Percentiles rank a stretch among this genome's conserved stretches.
Evolutionary conservation across 257 asterid genomes (phyloP).

Genomic region (Petrea volubilis): DNA sequence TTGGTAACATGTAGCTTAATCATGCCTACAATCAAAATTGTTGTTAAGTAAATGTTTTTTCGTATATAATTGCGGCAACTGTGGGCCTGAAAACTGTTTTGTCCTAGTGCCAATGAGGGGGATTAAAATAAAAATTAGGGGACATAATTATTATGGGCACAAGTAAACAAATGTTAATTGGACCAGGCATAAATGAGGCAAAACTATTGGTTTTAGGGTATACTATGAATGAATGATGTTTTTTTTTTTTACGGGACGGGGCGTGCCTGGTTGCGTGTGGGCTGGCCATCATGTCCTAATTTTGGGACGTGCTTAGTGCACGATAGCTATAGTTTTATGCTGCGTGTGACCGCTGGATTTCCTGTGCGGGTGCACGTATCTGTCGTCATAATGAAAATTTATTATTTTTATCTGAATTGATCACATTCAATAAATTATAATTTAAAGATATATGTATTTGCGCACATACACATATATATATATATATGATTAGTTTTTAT

Average conservation of each 20-base stretch:
- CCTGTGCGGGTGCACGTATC: not conserved
- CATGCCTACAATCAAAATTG: constrained; percentile 22
- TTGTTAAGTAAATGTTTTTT: constrained; percentile 14
- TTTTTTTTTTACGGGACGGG: constrained; percentile 9
- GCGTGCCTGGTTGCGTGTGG: constrained; percentile 44
- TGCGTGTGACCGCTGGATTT: not conserved
- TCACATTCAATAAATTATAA: too few relatives aligned
- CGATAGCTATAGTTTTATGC: not conserved
- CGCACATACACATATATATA: too few relatives aligned
- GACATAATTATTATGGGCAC: constrained; percentile 36
- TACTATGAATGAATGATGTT: constrained; percentile 5
- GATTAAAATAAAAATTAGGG: not conserved
- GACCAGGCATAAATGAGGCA: not conserved
- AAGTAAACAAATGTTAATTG: constrained; percentile 5
- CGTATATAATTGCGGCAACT: constrained; percentile 23
- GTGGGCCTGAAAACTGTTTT: not conserved
- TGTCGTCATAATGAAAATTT: not conserved
- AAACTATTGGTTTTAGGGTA: not conserved
- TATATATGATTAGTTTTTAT: too few relatives aligned
- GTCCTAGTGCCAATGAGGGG: constrained; percentile 11
- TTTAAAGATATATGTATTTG: too few relatives aligned
- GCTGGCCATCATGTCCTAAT: constrained; percentile 31
- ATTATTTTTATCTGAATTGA: too few relatives aligned
- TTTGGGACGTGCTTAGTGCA: constrained; percentile 17
- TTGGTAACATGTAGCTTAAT: constrained; percentile 30